Base-by-base conservation (phyloP, 371 early-diverging fungal genomes). In the Apophysomyces elegans region DNA sequence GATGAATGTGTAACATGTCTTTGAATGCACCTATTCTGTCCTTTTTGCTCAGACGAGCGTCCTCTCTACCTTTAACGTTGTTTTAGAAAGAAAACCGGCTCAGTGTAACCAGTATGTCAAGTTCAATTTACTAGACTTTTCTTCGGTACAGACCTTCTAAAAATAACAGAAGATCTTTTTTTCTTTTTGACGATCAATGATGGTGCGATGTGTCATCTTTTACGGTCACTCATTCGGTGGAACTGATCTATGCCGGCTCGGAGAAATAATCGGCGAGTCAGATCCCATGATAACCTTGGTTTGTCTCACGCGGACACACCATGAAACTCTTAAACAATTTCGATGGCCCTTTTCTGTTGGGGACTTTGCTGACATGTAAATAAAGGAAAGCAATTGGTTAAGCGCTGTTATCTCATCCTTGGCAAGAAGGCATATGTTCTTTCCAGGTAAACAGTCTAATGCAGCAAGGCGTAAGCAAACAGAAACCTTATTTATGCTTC, bases 161-260 rank as follows among this genome's bases (percentile, higher is more conserved):
- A 50, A 21, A 21, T 13, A 47, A 50, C 16, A 5, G 4, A 21
- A 18, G 9, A 21, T 9, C 21, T 21, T 5, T 16, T 18, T 18
- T 47, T n/a, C 16, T 21, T 1, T 47, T n/a, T 13, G 47, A 50
- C 21, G 21, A 50, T 50, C 54, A 18, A 21, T 21, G 54, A 50
- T 50, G 21, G 46, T 45, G 46, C 9, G 54, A 50, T 50, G 54
- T 50, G 54, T 50, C 54, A 50, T 50, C n/a, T 8, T 50, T 50
- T 6, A 16, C 54, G 54, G 54, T 21, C n/a, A 21, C 8, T 21
- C 21, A 9, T 11, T 50, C 54, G 54, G 54, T 50, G 21, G 21
- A 50, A 9, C 9, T 21, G 18, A 21, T 50, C 54, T 18, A 50
- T 21, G 54, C 54, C 54, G 54, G 54, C 54, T 50, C 54, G 54